A percentile compares a stretch with the other conserved stretches of the same genome.
Conservation (phyloP, 495 filamentous ascomycete species). For the Penicillium arizonense region DNA sequence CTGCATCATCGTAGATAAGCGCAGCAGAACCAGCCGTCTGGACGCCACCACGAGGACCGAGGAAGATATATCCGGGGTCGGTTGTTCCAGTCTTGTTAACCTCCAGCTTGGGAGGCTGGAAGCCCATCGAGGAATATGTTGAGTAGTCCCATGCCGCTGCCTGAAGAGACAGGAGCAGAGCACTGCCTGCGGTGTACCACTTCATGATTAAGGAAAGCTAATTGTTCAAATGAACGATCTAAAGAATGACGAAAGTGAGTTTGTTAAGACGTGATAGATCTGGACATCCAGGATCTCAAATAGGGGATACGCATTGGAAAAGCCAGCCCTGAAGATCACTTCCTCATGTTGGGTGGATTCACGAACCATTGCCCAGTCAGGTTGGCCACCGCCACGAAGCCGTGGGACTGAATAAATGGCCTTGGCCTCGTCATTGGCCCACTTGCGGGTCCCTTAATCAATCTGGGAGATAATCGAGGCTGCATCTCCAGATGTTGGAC, state of each 20-base stretch:
- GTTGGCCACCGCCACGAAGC: not conserved
- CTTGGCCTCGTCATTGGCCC: no score
- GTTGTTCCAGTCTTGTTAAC: slow-evolving; percentile 29
- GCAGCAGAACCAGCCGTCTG: slow-evolving; percentile 26
- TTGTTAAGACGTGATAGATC: slow-evolving; percentile 1
- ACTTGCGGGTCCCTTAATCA: no score
- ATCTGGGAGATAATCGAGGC: no score
- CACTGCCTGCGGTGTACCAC: slow-evolving; percentile 22
- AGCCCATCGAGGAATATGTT: slow-evolving; percentile 25
- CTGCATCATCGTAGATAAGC: slow-evolving; percentile 35
- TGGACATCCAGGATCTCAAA: not conserved
- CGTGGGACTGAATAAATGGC: no score
- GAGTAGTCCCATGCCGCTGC: slow-evolving; percentile 27
- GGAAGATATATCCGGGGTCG: slow-evolving; percentile 34
- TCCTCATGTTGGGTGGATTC: slow-evolving; percentile 1
- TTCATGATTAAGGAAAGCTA: slow-evolving; percentile 10
- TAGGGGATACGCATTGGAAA: not conserved
- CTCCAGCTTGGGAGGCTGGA: slow-evolving; percentile 28
- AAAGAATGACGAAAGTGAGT: slow-evolving; percentile 13
- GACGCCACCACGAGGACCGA: slow-evolving; percentile 33
- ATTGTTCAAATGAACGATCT: not conserved
- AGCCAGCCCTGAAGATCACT: slow-evolving; percentile 17
- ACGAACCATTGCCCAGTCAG: slow-evolving; percentile 8
- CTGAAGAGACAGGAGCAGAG: slow-evolving; percentile 26
- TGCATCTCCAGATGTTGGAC: no score